These are phyloP conservation scores for Chrysoporthe austroafricana DNA, from an alignment of 2,329 filamentous ascomycete genomes.

Conservation along the genomic window DNA sequence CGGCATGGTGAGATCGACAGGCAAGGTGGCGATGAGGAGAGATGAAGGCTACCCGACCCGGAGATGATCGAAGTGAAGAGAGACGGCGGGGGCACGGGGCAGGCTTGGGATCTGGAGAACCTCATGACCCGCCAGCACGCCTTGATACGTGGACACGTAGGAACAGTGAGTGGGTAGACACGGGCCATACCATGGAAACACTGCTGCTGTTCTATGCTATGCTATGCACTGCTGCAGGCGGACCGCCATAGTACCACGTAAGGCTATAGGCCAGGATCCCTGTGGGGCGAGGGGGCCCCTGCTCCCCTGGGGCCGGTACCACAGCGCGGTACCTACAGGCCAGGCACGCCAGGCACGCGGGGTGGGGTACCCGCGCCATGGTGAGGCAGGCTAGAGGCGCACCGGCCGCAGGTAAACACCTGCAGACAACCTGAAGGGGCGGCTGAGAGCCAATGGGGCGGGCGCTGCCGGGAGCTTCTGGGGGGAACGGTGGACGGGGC, in stretches of 20 bases:
- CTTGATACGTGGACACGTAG: no score
- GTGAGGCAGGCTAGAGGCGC: constrained; percentile 9
- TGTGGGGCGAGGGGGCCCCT: not conserved
- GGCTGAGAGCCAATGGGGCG: constrained; percentile 8
- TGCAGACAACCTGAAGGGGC: no score
- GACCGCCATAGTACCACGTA: no score
- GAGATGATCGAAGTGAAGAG: constrained; percentile 8
- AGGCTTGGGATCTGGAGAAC: not conserved
- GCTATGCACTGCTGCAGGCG: no score
- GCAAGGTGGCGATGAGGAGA: not conserved
- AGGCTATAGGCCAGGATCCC: no score
- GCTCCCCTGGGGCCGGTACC: not conserved
- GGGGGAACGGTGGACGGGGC: not conserved
- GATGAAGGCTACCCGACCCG: not conserved
- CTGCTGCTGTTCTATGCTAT: no score
- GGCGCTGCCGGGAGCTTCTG: not conserved
- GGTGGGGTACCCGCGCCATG: not conserved
- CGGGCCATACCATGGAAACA: no score
- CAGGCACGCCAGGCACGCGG: not conserved
- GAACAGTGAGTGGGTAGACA: no score
- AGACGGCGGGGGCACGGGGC: not conserved
- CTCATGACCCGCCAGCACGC: no score
- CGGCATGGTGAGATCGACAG: not conserved
- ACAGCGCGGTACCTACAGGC: no score
- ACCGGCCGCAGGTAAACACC: constrained; percentile 4